Base-by-base conservation (phyloP, 2,329 filamentous ascomycete species). In the Xylaria sp. region DNA sequence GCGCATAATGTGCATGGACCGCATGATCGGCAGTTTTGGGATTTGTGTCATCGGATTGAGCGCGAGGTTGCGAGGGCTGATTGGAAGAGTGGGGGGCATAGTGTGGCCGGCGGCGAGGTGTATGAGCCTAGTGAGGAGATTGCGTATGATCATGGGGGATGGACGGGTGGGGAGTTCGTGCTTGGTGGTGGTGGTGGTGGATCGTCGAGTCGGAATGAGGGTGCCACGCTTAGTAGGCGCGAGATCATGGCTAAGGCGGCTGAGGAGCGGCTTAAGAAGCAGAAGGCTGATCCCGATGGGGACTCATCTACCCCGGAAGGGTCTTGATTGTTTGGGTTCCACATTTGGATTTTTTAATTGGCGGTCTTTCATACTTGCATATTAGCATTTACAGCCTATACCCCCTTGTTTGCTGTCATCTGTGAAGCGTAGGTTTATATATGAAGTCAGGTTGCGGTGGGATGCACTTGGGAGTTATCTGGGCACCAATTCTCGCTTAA, bases 1-100 rank as follows among this genome's bases (percentile, higher is more conserved):
- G 91, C 94, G 73, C 96, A 99, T 81, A 98, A 97, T 76, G 93
- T 97, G 10, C 91, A 92, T 81, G 86, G 92, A 0, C 89, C 92
- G 0, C 96, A 99, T 80, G 94, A 98, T 80, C 85, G 89, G 20
- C 83, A 92, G 56, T 99, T 99, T 77, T 98, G 96, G 95, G 88
- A 94, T 63, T 80, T 99, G 75, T 97, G 93, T 74, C 90, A 90
- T 74, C 87, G 91, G 83, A 97, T 98, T 76, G 94, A 98, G 84
- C 86, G 87, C 60, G 95, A 98, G 83, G 95, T 98, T 2, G 91
- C 92, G 66, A 84, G 83, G 58, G 92, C 88, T 18, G 94, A 98
- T 82, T 97, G 92, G 90, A 91, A 86, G 76, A 86, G 86, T 28
- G 89, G 90, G 0, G 94, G 94, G 0, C 83, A 86, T 62, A 88